phyloP scores from a whole-genome alignment of 2,329 filamentous ascomycete species.

The Huntiella omanensis region DNA sequence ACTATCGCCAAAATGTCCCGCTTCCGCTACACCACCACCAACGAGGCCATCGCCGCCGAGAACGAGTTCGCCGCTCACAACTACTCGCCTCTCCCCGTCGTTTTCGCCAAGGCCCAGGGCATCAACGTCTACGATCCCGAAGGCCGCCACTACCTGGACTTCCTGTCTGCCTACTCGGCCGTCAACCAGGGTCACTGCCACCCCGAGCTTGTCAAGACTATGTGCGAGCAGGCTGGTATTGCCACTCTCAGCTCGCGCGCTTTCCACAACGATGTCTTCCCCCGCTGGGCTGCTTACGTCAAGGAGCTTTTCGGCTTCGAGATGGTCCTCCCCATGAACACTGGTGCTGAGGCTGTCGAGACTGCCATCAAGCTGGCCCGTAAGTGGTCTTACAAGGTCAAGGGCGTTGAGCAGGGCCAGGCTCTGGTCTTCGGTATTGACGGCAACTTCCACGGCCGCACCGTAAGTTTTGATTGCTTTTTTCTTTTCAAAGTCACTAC shows the following conservation, averaged over 20 bases:
- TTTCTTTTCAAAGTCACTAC: background rate
- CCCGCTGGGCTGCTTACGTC: constrained; percentile 83
- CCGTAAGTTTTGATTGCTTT: constrained; percentile 35
- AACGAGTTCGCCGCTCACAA: constrained; percentile 85
- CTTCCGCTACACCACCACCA: constrained; percentile 61
- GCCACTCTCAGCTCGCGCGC: constrained; percentile 85
- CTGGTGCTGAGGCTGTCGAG: constrained; percentile 88
- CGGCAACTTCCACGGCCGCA: constrained; percentile 94
- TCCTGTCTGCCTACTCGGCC: constrained; percentile 91
- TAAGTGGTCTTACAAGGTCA: constrained; percentile 96
- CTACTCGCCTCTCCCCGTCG: constrained; percentile 91
- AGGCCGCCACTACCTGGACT: constrained; percentile 88
- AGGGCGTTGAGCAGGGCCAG: constrained; percentile 69
- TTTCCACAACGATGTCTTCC: constrained; percentile 98
- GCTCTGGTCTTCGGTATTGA: constrained; percentile 67
- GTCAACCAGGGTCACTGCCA: constrained; percentile 98
- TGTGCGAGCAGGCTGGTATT: constrained; percentile 74
- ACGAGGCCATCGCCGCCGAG: constrained; percentile 63
- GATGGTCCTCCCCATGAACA: constrained; percentile 98
- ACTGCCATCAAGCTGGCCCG: constrained; percentile 89
- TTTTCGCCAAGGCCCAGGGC: constrained; percentile 71
- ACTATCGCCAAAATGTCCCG: constrained; percentile 28
- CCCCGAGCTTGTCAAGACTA: constrained; percentile 78
- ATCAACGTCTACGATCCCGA: constrained; percentile 94
- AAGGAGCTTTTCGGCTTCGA: constrained; percentile 82